These are phyloP conservation scores for Cyamopsis tetragonoloba DNA, from an alignment of 306 rosid genomes.

Conservation along the genomic window DNA sequence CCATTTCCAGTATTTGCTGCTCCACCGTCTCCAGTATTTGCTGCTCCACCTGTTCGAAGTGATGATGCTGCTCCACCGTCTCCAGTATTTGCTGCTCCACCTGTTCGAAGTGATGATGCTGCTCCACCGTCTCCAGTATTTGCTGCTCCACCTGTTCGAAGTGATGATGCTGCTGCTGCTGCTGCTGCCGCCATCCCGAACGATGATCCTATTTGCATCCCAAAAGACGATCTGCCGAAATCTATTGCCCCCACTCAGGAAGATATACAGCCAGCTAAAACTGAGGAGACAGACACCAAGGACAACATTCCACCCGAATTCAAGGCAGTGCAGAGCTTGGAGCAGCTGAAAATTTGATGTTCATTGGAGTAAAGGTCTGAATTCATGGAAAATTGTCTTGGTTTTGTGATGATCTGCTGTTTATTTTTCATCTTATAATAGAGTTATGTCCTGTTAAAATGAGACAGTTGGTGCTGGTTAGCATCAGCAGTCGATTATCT, in stretches of 20 bases:
- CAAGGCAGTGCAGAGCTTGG: conserved; percentile 52
- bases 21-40: conserved; percentile 75
- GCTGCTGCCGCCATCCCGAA: too few relatives aligned
- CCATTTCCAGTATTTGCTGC: conserved; percentile 81
- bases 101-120: conserved; percentile 46
- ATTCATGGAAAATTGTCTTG: conserved; percentile 37
- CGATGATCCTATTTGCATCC: conserved; percentile 17
- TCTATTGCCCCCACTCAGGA: conserved; percentile 16
- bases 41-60: conserved; percentile 64
- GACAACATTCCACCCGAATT: conserved; percentile 35
- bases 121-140: too few relatives aligned
- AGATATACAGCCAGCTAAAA: conserved; percentile 32
- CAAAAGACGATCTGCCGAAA: conserved; percentile 15
- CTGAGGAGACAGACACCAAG: conserved; percentile 31
- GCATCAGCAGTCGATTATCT: conserved; percentile 53
- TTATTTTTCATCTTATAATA: conserved; percentile 42
- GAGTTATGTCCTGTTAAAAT: conserved; percentile 55
- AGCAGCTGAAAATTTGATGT: conserved; percentile 67
- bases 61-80: too few relatives aligned
- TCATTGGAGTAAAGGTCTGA: conserved; percentile 18
- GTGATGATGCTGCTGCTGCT: too few relatives aligned
- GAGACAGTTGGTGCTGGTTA: conserved; percentile 64
- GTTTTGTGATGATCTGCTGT: conserved; percentile 52
- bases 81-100: conserved; percentile 82
- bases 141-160: conserved; percentile 68